phyloP scores from a whole-genome alignment of 495 filamentous ascomycete species.

The Physcia stellaris region DNA sequence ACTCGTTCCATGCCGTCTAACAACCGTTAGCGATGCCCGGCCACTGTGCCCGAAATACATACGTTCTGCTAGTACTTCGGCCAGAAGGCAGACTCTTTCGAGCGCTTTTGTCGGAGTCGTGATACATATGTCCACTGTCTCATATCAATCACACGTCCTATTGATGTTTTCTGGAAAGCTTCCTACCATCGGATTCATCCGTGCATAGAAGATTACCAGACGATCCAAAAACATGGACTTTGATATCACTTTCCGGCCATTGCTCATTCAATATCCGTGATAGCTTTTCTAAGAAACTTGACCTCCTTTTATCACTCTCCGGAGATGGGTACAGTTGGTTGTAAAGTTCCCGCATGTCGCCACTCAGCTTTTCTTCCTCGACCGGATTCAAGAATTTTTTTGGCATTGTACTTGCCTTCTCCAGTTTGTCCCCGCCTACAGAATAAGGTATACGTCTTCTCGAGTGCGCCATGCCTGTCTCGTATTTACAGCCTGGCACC shows the following conservation, averaged over 20 bases:
- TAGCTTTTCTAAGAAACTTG: constrained; percentile 68
- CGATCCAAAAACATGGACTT: constrained; percentile 89
- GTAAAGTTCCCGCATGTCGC: constrained; percentile 73
- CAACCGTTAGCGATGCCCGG: constrained; percentile 15
- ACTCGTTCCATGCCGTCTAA: constrained; percentile 92
- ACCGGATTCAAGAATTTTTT: constrained; percentile 56
- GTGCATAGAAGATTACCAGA: constrained; percentile 92
- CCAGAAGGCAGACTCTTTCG: constrained; percentile 77
- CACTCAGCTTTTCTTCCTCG: constrained; percentile 64
- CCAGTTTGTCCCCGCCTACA: constrained; percentile 61
- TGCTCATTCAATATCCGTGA: constrained; percentile 73
- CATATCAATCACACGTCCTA: too few relatives aligned
- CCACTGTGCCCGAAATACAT: constrained; percentile 21
- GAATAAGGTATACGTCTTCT: constrained; percentile 82
- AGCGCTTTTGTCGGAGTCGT: constrained; percentile 75
- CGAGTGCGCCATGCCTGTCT: constrained; percentile 60
- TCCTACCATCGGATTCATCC: constrained; percentile 88
- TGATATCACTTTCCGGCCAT: constrained; percentile 84
- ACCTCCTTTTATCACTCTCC: constrained; percentile 61
- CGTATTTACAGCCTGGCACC: constrained; percentile 61
- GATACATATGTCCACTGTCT: constrained; percentile 88
- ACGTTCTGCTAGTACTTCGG: constrained; percentile 74
- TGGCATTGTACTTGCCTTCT: constrained; percentile 47
- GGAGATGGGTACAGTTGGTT: constrained; percentile 69
- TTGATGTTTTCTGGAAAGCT: too few relatives aligned